A percentile compares a stretch with the other conserved stretches of the same genome.
Evolutionary conservation across 352 stramenopile genomes (phyloP).

Genomic region (Phytophthora europaea): DNA sequence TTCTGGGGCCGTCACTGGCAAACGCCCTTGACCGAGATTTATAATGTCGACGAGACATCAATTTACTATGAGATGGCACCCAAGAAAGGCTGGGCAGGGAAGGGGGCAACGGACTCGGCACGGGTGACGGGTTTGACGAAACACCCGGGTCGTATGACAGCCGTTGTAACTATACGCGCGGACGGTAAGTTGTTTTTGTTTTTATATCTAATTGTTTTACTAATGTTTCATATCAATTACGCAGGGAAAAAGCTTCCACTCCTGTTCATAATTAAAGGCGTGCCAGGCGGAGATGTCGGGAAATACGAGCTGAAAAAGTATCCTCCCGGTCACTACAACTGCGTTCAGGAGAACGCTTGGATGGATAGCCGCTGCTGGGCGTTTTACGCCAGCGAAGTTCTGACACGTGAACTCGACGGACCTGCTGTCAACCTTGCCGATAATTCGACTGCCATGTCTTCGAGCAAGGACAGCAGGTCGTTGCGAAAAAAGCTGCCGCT

Average conservation of each 20-base stretch:
- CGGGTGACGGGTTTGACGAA: conserved; percentile 7
- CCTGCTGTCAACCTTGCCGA: conserved; percentile 26
- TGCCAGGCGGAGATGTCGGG: neutral
- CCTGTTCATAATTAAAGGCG: neutral
- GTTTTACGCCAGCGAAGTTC: conserved; percentile 3
- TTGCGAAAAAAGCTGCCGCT: neutral
- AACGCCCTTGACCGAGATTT: conserved; percentile 6
- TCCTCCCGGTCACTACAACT: conserved; percentile 3
- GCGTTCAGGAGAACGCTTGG: too few relatives aligned
- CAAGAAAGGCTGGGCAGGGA: neutral
- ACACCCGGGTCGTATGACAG: conserved; percentile 8
- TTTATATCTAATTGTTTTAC: too few relatives aligned
- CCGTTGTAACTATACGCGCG: neutral
- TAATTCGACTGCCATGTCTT: conserved; percentile 28
- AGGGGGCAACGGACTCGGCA: neutral
- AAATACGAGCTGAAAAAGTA: conserved; percentile 6
- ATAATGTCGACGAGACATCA: conserved; percentile 9
- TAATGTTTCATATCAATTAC: too few relatives aligned
- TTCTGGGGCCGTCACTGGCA: conserved; percentile 6
- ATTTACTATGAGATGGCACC: conserved; percentile 11
- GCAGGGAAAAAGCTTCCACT: neutral
- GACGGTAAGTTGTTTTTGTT: conserved; percentile 16
- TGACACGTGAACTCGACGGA: conserved; percentile 2
- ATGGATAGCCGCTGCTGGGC: conserved; percentile 6
- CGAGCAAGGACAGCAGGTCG: conserved; percentile 3